A percentile compares a stretch with the other conserved stretches of the same genome.
Conservation (phyloP, 2,329 filamentous ascomycete genomes). For the Gliomastix tumulicola region DNA sequence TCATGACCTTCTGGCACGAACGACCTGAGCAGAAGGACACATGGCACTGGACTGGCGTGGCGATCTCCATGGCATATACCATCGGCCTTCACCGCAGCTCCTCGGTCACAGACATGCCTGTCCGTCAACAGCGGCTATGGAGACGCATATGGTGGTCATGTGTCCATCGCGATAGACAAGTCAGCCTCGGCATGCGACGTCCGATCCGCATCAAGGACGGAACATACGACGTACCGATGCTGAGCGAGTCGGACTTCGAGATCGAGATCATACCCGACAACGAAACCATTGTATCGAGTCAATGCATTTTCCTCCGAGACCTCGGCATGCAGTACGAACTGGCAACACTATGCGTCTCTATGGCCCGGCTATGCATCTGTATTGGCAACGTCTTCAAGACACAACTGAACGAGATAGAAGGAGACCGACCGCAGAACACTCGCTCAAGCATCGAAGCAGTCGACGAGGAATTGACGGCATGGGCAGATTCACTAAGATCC, state of each 20-base stretch:
- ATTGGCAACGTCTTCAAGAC: constrained; percentile 84
- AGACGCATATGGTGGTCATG: constrained; percentile 98
- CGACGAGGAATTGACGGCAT: constrained; percentile 70
- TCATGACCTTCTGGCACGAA: constrained; percentile 98
- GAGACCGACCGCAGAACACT: no score
- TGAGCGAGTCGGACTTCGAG: constrained; percentile 79
- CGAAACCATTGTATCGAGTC: constrained; percentile 59
- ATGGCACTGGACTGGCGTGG: constrained; percentile 98
- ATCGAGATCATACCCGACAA: constrained; percentile 60
- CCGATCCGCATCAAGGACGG: constrained; percentile 89
- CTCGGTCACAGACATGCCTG: constrained; percentile 65
- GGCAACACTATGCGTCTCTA: constrained; percentile 84
- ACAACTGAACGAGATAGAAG: no score
- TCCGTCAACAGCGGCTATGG: constrained; percentile 73
- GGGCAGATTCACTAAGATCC: constrained; percentile 65
- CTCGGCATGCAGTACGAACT: constrained; percentile 68
- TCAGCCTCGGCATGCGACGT: constrained; percentile 87
- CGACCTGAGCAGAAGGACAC: constrained; percentile 96
- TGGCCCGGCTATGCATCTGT: constrained; percentile 81
- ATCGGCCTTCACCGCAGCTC: constrained; percentile 90
- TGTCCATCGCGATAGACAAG: constrained; percentile 88
- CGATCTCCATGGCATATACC: constrained; percentile 85
- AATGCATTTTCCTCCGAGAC: constrained; percentile 67
- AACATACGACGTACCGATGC: constrained; percentile 90
- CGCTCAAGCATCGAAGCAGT: constrained; percentile 73